These are phyloP conservation scores for Thermothelomyces thermophilus DNA, from an alignment of 2,329 filamentous ascomycete genomes.

Conservation along the genomic window DNA sequence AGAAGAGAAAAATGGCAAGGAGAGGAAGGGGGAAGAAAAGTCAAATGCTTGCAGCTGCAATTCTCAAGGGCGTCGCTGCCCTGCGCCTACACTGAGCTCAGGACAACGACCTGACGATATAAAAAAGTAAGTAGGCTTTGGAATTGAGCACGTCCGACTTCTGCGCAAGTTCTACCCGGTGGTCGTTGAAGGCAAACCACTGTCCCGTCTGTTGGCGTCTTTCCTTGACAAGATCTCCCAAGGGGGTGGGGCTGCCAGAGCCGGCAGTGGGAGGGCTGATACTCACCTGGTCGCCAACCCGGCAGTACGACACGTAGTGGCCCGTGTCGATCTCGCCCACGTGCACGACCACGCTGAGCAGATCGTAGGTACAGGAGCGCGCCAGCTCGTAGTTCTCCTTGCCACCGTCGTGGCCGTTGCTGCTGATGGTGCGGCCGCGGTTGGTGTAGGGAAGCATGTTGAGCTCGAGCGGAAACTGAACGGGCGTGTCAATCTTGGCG, in stretches of 20 bases:
- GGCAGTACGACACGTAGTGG: constrained; percentile 85
- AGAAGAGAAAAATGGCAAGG: background rate
- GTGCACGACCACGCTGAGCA: constrained; percentile 86
- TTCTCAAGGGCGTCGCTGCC: background rate
- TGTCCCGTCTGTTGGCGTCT: constrained; percentile 33
- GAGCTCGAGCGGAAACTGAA: constrained; percentile 78
- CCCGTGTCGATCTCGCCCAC: constrained; percentile 89
- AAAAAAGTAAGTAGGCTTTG: constrained; percentile 88
- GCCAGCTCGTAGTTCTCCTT: constrained; percentile 50
- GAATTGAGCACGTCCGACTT: constrained; percentile 80
- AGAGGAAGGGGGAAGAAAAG: background rate
- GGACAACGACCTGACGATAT: constrained; percentile 60
- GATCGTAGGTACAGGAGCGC: constrained; percentile 71
- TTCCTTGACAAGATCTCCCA: no score
- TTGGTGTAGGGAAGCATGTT: constrained; percentile 90
- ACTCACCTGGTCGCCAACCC: constrained; percentile 65
- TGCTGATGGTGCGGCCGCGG: constrained; percentile 39
- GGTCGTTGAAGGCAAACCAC: constrained; percentile 97
- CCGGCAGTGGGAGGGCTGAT: background rate
- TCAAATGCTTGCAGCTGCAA: background rate
- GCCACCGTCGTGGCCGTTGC: constrained; percentile 35
- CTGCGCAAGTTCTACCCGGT: constrained; percentile 77
- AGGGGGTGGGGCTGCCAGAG: no score
- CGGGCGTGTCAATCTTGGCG: constrained; percentile 80
- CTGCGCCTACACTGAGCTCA: constrained; percentile 22